Evolutionary conservation across 208 protist genomes (phyloP), one percentile per base, ranked within the genome.

Genomic region (Spongospora subterranea): DNA sequence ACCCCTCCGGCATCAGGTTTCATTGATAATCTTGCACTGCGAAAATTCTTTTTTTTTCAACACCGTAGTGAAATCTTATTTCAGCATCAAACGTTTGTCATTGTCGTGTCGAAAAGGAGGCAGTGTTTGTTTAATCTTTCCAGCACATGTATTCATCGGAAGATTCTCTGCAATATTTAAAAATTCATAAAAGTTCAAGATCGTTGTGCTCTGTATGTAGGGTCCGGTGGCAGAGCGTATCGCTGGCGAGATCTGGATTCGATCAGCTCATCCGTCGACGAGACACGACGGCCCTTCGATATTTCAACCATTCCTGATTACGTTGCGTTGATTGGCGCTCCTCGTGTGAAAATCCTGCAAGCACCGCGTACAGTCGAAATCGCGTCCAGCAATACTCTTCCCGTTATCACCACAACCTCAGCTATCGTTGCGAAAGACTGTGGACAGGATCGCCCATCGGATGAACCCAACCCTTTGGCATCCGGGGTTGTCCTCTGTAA

Each of bases 301-400:
- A 39, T 82, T 6, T 6, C 6, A 20, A 39, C 71, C 6, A 82
- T 82, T 43, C 71, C 71, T 20, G 71, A 82, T 82, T 82, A 82
- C n/a, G 71, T 35, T n/a, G 13, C 6, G 40, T n/a, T 82, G 35
- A 35, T 82, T 35, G 71, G 71, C 54, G 54, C n/a, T n/a, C n/a
- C n/a, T n/a, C n/a, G n/a, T n/a, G n/a, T n/a, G n/a, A n/a, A n/a
- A n/a, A n/a, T n/a, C n/a, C n/a, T n/a, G n/a, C n/a, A n/a, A n/a
- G n/a, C n/a, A n/a, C n/a, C n/a, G n/a, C n/a, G n/a, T n/a, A n/a
- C n/a, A n/a, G n/a, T n/a, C n/a, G 50, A 60, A 6, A 24, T 60
- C 50, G 50, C 13, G 50, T 6, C 13, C 50, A 24, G 50, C 50
- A 60, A 6, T 6, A 60, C 50, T 6, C 50, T 24, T 60, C 13